phyloP scores from a whole-genome alignment of 768 basidiomycete species.

The Fibroporia radiculosa region DNA sequence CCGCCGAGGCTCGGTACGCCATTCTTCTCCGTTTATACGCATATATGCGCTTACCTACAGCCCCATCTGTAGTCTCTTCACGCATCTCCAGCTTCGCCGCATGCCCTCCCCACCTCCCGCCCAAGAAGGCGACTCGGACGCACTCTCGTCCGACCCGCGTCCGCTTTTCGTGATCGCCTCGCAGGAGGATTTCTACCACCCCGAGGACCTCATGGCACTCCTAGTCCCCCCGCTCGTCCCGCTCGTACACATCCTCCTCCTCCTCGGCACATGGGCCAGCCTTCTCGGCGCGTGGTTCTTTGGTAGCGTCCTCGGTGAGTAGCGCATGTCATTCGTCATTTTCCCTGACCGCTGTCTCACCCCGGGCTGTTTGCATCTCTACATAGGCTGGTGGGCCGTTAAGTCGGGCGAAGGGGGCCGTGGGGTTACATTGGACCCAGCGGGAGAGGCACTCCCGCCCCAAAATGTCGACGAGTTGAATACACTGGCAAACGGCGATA shows the following conservation, averaged over 20 bases:
- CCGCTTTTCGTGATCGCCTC: slow-evolving; percentile 37
- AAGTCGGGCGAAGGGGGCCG: slow-evolving; percentile 11
- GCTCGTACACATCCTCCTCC: slow-evolving; percentile 27
- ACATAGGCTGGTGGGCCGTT: slow-evolving; percentile 9
- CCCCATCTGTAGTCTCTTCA: slow-evolving; percentile 30
- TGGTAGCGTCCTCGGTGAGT: slow-evolving; percentile 9
- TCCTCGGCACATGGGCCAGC: slow-evolving; percentile 16
- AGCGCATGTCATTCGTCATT: too few species aligned
- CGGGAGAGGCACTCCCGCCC: slow-evolving; percentile 10
- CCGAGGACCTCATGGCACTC: slow-evolving; percentile 42
- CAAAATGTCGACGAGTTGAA: too few species aligned
- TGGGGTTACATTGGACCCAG: slow-evolving; percentile 9
- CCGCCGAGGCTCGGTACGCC: slow-evolving; percentile 28
- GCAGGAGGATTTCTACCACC: slow-evolving; percentile 56
- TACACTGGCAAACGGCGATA: too few species aligned
- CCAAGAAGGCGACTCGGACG: slow-evolving; percentile 19
- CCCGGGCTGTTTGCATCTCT: neutral
- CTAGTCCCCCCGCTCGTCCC: slow-evolving; percentile 36
- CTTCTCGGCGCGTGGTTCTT: slow-evolving; percentile 12
- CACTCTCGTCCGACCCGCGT: neutral
- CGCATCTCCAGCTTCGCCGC: slow-evolving; percentile 40
- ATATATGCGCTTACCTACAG: neutral
- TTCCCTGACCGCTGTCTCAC: neutral
- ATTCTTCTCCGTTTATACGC: neutral
- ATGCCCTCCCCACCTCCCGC: neutral